Evolutionary conservation across 495 filamentous ascomycete species (phyloP), one percentile per base, ranked within the genome.

Genomic region (Darksidea phi): DNA sequence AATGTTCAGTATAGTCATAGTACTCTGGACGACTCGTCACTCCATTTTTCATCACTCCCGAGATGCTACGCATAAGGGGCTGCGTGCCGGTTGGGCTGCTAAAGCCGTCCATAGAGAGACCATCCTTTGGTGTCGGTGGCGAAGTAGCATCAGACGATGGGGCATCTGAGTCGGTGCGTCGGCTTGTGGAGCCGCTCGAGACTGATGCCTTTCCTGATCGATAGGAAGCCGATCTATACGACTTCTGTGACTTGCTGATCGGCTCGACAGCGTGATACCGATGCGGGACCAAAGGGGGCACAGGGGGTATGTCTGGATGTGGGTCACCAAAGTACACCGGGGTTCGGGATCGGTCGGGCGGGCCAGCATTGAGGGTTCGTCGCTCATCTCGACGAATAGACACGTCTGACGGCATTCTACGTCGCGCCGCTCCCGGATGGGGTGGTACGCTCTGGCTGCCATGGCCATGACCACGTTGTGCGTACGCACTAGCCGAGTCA

Each of bases 91-190:
- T 60, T 11, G 59, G 59, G 48, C 67, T 70, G 24, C 71, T 51
- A 6, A 63, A 50, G 13, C 67, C 70, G 23, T 71, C 67, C 43
- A 68, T 63, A 28, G 66, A 59, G 13, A 47, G 52, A 20, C 55
- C 51, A 42, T 70, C 70, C 45, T 66, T 69, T 12, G 71, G 70
- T 20, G 71, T 72, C 1, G 68, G 66, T 15, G 71, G 71, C 17
- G 57, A 71, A 26, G 70, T 70, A 5, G 68, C 57, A 46, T 73
- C 71, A 0, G 71, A 73, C 7, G 71, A 72, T 1, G 71, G 67
- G 13, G 61, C 59, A 2, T 69, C 66, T 28, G 63, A 65, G 26
- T 71, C 68, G 0, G 59, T 59, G 17, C 49, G 59, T 50, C 18
- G 64, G 37, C 59, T 63, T 7, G 54, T 63, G 17, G 54, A 63